Evolutionary conservation across 148 eudicot genomes (phyloP).

Genomic region (Vaccinium darrowii): DNA sequence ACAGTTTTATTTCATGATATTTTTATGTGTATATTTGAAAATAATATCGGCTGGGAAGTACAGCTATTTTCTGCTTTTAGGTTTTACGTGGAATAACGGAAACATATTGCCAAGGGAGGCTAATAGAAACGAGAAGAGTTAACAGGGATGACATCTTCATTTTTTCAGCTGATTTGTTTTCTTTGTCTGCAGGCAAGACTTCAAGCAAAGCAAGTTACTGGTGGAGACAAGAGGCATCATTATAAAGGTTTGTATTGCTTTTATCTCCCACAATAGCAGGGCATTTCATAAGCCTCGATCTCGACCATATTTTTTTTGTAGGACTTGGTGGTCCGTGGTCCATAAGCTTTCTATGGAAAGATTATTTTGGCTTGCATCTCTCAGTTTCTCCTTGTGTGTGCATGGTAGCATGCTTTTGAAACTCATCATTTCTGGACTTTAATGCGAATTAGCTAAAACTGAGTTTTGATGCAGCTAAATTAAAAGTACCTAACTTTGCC

Average conservation of each 20-base stretch:
- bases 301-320: background rate
- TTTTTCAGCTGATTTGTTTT: background rate
- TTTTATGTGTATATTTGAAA: background rate
- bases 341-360: background rate
- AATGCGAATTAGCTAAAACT: background rate
- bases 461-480: background rate
- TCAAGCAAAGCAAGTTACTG: slow-evolving; percentile 78
- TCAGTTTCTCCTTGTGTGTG: background rate
- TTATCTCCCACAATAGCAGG: background rate
- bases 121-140: background rate
- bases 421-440: background rate
- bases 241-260: slow-evolving; percentile 58
- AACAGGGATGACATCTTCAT: background rate
- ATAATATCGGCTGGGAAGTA: background rate
- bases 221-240: slow-evolving; percentile 76
- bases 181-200: slow-evolving; percentile 66
- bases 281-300: background rate
- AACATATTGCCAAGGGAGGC: background rate
- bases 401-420: background rate
- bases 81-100: background rate
- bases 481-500: background rate
- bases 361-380: background rate
- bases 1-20: background rate
- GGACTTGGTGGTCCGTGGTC: background rate
- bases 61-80: background rate